Evolutionary conservation across 192 early-diverging fungal genomes (phyloP).

Genomic region (Rhizoclosmatium globosum): DNA sequence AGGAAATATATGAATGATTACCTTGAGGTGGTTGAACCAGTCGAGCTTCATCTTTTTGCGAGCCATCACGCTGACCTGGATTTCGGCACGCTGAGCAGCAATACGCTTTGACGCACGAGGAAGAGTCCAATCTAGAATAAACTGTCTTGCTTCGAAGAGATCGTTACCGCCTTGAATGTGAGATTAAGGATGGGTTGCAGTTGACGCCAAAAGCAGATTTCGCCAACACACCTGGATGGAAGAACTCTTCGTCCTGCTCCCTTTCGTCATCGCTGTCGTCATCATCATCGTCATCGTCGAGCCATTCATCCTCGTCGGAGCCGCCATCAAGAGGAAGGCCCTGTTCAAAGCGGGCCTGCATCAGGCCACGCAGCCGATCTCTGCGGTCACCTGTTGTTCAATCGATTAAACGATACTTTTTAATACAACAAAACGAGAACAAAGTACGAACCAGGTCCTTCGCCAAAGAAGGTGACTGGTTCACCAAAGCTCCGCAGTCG

Average conservation of each 20-base stretch:
- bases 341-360: conserved; percentile 64
- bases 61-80: conserved; percentile 67
- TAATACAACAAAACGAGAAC: background rate
- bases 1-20: conserved; percentile 30
- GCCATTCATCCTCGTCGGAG: conserved; percentile 45
- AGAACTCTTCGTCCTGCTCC: conserved; percentile 54
- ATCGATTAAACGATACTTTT: background rate
- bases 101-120: conserved; percentile 75
- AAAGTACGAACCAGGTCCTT: conserved; percentile 73
- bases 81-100: conserved; percentile 69
- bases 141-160: conserved; percentile 53
- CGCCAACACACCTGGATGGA: conserved; percentile 24
- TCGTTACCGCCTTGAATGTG: conserved; percentile 23
- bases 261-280: conserved; percentile 60
- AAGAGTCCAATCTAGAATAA: conserved; percentile 28
- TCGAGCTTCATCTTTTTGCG: conserved; percentile 79
- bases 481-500: conserved; percentile 80
- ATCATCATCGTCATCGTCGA: conserved; percentile 59
- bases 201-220: background rate
- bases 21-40: conserved; percentile 75
- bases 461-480: conserved; percentile 93
- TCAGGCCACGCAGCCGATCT: conserved; percentile 76
- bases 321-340: conserved; percentile 55
- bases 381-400: conserved; percentile 77
- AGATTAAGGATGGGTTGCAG: background rate